These are phyloP conservation scores for Calonectria pteridis DNA, from an alignment of 2,329 filamentous ascomycete species.

Conservation along the genomic window DNA sequence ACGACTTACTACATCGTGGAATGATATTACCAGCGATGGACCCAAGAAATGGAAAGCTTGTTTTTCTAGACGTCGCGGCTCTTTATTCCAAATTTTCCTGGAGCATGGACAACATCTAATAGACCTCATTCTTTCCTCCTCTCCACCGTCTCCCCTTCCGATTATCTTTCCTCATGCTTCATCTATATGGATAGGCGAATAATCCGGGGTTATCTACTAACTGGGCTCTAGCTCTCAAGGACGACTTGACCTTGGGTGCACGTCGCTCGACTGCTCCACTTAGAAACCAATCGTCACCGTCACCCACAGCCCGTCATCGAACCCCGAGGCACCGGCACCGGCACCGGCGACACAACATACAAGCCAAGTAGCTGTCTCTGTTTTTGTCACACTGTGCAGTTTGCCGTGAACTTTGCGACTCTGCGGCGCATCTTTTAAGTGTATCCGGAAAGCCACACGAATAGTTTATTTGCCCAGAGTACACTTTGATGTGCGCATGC, in stretches of 20 bases:
- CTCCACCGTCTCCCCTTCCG: neutral
- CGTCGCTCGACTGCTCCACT: slow-evolving; percentile 12
- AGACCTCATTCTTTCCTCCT: neutral
- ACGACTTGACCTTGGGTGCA: neutral
- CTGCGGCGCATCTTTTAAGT: neutral
- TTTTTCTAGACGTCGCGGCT: neutral
- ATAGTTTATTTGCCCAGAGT: neutral
- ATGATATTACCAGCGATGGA: neutral
- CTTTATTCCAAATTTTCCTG: neutral
- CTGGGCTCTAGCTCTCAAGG: slow-evolving; percentile 11
- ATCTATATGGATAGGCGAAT: slow-evolving; percentile 17
- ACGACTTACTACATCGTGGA: neutral
- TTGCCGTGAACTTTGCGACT: neutral
- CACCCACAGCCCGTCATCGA: slow-evolving; percentile 17
- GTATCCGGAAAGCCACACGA: neutral
- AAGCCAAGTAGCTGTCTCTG: neutral
- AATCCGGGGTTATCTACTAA: slow-evolving; percentile 25
- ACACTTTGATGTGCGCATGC: neutral
- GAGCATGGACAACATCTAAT: neutral
- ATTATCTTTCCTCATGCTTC: neutral
- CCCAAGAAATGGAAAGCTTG: neutral
- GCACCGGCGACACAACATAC: slow-evolving; percentile 1
- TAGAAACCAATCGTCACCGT: slow-evolving; percentile 21
- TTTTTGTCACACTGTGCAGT: neutral
- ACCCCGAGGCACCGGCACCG: slow-evolving; percentile 18